These are phyloP conservation scores for Backusella westeae DNA, from an alignment of 192 early-diverging fungal genomes.

Conservation along the genomic window DNA sequence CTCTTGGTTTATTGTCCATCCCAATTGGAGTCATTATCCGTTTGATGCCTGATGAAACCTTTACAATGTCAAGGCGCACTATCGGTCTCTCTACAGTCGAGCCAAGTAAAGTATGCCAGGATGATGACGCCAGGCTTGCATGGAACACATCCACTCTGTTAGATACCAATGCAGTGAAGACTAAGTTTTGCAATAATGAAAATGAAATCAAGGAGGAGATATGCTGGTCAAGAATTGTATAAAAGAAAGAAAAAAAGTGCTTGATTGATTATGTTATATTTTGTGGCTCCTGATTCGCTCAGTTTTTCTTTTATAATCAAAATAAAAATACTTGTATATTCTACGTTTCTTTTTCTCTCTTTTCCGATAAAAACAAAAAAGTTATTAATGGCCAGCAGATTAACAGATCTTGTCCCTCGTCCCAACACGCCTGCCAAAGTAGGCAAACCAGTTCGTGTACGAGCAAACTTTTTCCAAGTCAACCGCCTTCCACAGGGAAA, in stretches of 20 bases:
- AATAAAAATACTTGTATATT: no score
- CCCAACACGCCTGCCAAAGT: slow-evolving; percentile 37
- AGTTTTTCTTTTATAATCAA: not conserved
- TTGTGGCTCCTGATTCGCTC: no score
- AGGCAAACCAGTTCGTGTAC: slow-evolving; percentile 46
- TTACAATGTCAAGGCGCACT: slow-evolving; percentile 25
- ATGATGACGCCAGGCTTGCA: not conserved
- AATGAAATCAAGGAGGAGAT: slow-evolving; percentile 38
- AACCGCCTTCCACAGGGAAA: slow-evolving; percentile 57
- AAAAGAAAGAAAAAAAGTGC: not conserved
- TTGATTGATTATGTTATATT: not conserved
- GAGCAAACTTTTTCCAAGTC: slow-evolving; percentile 79
- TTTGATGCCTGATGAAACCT: slow-evolving; percentile 70
- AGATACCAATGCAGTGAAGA: not conserved
- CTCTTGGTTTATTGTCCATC: slow-evolving; percentile 74
- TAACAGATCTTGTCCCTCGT: slow-evolving; percentile 46
- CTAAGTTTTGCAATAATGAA: slow-evolving; percentile 16
- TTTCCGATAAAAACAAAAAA: no score
- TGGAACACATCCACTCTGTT: not conserved
- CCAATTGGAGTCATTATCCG: slow-evolving; percentile 83
- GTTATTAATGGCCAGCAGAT: slow-evolving; percentile 9
- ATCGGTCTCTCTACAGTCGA: slow-evolving; percentile 35
- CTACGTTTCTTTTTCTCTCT: no score
- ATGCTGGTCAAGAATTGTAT: slow-evolving; percentile 39
- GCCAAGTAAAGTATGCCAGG: slow-evolving; percentile 21